Conservation (phyloP, 2,329 filamentous ascomycete species). For the Calycina herbarum region DNA sequence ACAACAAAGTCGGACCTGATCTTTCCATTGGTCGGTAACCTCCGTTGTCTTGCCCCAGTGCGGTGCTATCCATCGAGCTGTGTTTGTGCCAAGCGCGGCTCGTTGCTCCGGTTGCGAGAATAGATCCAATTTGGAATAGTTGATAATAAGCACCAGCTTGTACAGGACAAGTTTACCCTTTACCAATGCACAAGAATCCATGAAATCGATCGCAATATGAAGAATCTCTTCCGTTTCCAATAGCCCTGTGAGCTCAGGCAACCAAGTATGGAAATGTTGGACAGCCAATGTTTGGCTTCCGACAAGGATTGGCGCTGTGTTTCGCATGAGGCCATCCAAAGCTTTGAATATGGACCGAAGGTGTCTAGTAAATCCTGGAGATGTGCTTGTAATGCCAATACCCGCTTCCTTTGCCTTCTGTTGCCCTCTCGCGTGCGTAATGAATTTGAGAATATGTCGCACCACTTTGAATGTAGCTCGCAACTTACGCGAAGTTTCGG, state of each 20-base stretch:
- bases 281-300: constrained; percentile 94
- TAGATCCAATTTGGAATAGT: constrained; percentile 79
- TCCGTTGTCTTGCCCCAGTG: constrained; percentile 81
- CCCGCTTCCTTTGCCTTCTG: constrained; percentile 86
- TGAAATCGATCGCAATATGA: constrained; percentile 87
- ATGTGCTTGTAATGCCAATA: constrained; percentile 77
- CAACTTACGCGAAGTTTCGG: constrained; percentile 79
- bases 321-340: constrained; percentile 86
- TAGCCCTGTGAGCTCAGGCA: constrained; percentile 82
- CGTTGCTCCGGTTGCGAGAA: constrained; percentile 79
- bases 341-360: constrained; percentile 86
- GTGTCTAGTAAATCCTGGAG: constrained; percentile 75
- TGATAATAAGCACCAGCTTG: constrained; percentile 88
- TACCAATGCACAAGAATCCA: constrained; percentile 84
- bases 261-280: constrained; percentile 95
- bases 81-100: constrained; percentile 74
- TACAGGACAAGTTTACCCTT: constrained; percentile 91
- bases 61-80: constrained; percentile 84
- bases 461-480: constrained; percentile 94
- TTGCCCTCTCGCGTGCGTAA: constrained; percentile 82
- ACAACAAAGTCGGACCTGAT: constrained; percentile 91
- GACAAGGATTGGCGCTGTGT: constrained; percentile 78
- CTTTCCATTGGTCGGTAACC: constrained; percentile 82
- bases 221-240: constrained; percentile 82
- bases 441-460: constrained; percentile 89